These are phyloP conservation scores for Mycena rebaudengoi DNA, from an alignment of 768 basidiomycete species.

Conservation along the genomic window DNA sequence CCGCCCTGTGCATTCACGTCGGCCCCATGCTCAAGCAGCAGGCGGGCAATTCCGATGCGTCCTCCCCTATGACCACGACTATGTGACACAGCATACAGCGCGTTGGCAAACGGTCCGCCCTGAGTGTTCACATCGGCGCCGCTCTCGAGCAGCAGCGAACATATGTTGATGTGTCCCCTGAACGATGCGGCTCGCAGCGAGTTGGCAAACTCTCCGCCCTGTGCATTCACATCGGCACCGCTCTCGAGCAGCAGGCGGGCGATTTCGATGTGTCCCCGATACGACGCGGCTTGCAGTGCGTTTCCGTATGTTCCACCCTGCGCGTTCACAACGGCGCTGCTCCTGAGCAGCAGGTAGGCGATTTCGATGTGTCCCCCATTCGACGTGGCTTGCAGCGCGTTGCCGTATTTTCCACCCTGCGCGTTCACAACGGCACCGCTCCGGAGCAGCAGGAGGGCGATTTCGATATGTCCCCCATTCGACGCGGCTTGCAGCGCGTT, in stretches of 20 bases:
- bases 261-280: background rate
- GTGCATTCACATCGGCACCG: background rate
- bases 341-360: background rate
- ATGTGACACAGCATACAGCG: too few species aligned
- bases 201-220: background rate
- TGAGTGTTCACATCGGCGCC: too few species aligned
- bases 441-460: background rate
- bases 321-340: too few species aligned
- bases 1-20: background rate
- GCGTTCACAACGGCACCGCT: background rate
- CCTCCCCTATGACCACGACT: too few species aligned
- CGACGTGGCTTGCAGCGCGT: background rate
- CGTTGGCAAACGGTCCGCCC: too few species aligned
- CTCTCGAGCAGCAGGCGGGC: background rate
- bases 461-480: background rate
- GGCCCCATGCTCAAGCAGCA: background rate
- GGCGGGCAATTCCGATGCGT: background rate
- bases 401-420: background rate
- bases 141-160: too few species aligned
- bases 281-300: background rate
- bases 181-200: background rate
- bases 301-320: conserved; percentile 13
- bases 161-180: background rate
- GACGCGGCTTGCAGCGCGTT: conserved; percentile 4
- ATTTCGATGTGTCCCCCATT: background rate